Evolutionary conservation across 2,329 filamentous ascomycete genomes (phyloP).

Genomic region (Myriosclerotinia scirpicola): DNA sequence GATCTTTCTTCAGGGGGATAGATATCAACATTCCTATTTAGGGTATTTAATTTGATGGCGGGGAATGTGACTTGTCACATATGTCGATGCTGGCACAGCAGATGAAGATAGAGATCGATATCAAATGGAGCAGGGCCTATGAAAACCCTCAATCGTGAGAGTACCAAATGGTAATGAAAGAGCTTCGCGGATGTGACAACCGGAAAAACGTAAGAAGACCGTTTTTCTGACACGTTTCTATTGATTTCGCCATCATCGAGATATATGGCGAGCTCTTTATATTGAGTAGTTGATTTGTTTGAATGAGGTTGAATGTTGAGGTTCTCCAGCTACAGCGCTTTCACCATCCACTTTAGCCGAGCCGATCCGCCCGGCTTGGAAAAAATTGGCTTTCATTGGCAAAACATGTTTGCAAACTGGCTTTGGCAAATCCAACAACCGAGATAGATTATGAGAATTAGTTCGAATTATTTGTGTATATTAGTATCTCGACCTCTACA

Average conservation of each 20-base stretch:
- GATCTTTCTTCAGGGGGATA: not conserved
- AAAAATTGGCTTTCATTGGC: constrained; percentile 15
- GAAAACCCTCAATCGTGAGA: not conserved
- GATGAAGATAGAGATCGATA: not conserved
- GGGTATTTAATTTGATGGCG: constrained; percentile 6
- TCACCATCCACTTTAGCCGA: constrained; percentile 1
- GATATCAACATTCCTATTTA: constrained; percentile 17
- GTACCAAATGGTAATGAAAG: not conserved
- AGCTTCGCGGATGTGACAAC: not conserved
- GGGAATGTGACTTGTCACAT: constrained; percentile 10
- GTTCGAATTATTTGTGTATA: not conserved
- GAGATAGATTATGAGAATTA: not conserved
- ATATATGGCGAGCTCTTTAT: constrained; percentile 2
- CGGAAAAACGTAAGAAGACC: not conserved
- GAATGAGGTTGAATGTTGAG: constrained; percentile 5
- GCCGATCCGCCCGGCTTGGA: constrained; percentile 8
- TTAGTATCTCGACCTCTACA: no score
- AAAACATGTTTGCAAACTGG: constrained; percentile 8
- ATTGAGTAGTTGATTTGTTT: not conserved
- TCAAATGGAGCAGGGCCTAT: not conserved
- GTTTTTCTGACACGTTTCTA: not conserved
- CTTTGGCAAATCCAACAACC: not conserved
- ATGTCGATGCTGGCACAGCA: not conserved
- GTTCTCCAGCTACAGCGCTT: not conserved
- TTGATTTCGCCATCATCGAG: not conserved